Evolutionary conservation across 441 rosid genomes (phyloP), one percentile per base, ranked within the genome.

Genomic region (Brassica hybrid): DNA sequence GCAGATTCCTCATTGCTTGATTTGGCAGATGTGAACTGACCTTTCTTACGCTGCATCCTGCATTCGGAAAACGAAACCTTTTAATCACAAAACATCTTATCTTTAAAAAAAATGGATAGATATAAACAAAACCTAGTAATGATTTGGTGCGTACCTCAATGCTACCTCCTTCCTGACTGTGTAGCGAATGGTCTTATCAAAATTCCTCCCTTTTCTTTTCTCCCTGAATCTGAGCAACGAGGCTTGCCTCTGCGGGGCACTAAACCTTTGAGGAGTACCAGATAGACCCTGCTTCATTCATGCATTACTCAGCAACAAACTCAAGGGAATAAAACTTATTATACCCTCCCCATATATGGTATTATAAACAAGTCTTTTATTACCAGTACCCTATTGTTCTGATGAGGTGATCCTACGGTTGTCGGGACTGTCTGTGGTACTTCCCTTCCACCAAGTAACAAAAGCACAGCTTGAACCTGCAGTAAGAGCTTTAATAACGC

Each of bases 131-230:
- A 56, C 45, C 30, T 23, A 67, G 23, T 4, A 19, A 19, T 63
- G 38, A 38, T 56, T 69, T n/a, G 62, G 5, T 84, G 87, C 90
- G 12, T 86, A 89, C 84, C 93, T 86, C 74, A 85, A 86, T 73
- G 93, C 96, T 50, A 88, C 96, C 82, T 91, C 96, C 75, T 89
- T 87, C 60, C 93, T 89, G n/a, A 89, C 90, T 10, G 88, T 78
- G 71, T 89, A 91, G 27, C 93, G 88, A 76, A 89, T 86, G 70
- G 86, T 91, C 93, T 89, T 89, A 71, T 86, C 96, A 48, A 88
- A 91, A 50, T 88, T 86, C 48, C 93, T 82, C 70, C 85, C 93
- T 84, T 87, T 88, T 65, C 92, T 83, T 83, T 91, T 90, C 75
- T 86, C 91, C 16, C 90, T 89, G 61, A 90, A 90, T 80, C 93